Conservation (phyloP, 2,329 filamentous ascomycete species). For the Ophiocordyceps camponoti-rufipedis region DNA sequence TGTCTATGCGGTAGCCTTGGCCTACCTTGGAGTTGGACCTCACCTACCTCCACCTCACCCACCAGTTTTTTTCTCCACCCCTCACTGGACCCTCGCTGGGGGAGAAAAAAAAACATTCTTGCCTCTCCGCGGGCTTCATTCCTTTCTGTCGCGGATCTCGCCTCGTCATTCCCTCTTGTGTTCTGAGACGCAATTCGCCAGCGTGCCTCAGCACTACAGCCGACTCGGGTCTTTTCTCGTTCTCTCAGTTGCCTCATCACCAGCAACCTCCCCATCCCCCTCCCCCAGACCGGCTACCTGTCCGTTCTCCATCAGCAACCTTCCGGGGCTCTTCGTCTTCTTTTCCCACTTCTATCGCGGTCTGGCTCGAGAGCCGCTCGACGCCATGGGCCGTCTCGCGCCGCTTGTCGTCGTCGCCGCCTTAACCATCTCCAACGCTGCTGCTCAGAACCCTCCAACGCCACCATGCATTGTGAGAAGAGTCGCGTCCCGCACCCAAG, state of each 20-base stretch:
- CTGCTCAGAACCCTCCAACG: constrained; percentile 8
- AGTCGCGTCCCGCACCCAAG: background rate
- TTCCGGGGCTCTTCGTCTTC: background rate
- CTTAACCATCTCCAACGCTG: constrained; percentile 10
- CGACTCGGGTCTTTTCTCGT: background rate
- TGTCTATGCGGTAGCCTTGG: background rate
- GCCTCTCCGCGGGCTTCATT: background rate
- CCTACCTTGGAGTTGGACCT: too few species aligned
- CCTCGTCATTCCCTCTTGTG: background rate
- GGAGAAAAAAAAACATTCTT: background rate
- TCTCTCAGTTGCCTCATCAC: background rate
- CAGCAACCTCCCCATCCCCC: background rate
- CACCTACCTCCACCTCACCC: too few species aligned
- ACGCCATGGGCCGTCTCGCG: constrained; percentile 7
- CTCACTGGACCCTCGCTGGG: too few species aligned
- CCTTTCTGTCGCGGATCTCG: background rate
- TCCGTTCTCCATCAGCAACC: background rate
- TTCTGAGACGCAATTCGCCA: background rate
- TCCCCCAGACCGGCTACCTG: background rate
- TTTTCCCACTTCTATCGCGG: background rate
- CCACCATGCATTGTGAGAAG: constrained; percentile 14
- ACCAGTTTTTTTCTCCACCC: background rate
- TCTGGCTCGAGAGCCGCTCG: background rate
- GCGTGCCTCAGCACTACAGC: background rate
- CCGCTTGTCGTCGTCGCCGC: constrained; percentile 9